Evolutionary conservation across 2,329 filamentous ascomycete genomes (phyloP).

Genomic region (Fusarium nelsonii): DNA sequence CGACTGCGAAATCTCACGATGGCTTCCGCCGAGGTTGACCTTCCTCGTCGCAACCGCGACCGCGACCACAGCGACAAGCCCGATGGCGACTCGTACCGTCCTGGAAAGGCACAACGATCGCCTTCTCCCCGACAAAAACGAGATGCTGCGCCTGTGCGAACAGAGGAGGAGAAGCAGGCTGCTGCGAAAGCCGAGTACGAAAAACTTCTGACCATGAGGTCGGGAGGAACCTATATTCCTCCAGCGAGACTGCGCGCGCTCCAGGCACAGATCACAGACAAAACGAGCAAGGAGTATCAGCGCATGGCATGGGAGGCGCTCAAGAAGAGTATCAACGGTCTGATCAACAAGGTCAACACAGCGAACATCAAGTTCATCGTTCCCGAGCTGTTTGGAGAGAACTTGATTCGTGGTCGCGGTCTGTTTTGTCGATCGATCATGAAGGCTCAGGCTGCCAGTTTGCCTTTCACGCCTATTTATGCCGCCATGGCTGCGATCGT

Average conservation of each 20-base stretch:
- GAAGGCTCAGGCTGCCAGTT: slow-evolving; percentile 96
- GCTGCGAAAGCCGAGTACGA: slow-evolving; percentile 93
- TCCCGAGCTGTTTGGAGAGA: slow-evolving; percentile 94
- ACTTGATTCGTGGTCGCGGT: slow-evolving; percentile 89
- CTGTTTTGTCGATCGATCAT: slow-evolving; percentile 96
- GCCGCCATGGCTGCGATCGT: slow-evolving; percentile 96
- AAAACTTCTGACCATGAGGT: slow-evolving; percentile 91
- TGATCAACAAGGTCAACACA: slow-evolving; percentile 99
- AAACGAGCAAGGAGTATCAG: slow-evolving; percentile 96
- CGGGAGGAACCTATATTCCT: slow-evolving; percentile 95
- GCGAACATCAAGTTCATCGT: slow-evolving; percentile 98
- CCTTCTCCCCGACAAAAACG: slow-evolving; percentile 50
- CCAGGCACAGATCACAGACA: slow-evolving; percentile 97
- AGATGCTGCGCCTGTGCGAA: slow-evolving; percentile 59
- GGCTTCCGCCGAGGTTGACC: slow-evolving; percentile 61
- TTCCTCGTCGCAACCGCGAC: slow-evolving; percentile 56
- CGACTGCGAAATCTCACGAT: slow-evolving; percentile 46
- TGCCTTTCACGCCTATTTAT: slow-evolving; percentile 97
- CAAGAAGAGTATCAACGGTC: slow-evolving; percentile 98
- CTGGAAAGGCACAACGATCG: slow-evolving; percentile 50
- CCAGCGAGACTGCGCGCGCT: slow-evolving; percentile 90
- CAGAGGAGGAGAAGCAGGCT: slow-evolving; percentile 87
- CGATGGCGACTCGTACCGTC: slow-evolving; percentile 66
- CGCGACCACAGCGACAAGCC: slow-evolving; percentile 52
- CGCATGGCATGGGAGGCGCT: slow-evolving; percentile 99